Conservation (phyloP, 2,329 filamentous ascomycete species). For the Bipolaris cookei region DNA sequence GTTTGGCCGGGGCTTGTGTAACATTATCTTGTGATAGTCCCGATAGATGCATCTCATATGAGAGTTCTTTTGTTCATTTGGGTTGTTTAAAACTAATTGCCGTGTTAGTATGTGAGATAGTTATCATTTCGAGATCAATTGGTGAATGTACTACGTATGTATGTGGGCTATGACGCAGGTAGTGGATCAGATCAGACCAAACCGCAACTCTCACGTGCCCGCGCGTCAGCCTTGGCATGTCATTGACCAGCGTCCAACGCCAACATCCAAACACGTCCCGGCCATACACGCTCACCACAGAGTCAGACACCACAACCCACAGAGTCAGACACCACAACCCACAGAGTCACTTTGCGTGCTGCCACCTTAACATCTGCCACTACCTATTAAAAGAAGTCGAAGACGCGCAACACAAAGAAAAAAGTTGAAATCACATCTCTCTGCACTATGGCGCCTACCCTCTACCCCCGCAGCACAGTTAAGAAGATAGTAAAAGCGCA, state of each 20-base stretch:
- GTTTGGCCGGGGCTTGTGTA: slow-evolving; percentile 46
- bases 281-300: background rate
- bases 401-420: background rate
- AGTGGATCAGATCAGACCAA: background rate
- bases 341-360: background rate
- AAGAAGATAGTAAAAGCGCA: slow-evolving; percentile 92
- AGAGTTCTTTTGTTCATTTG: slow-evolving; percentile 40
- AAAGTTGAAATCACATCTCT: no score
- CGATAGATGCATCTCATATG: slow-evolving; percentile 49
- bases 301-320: background rate
- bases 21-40: slow-evolving; percentile 52
- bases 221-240: slow-evolving; percentile 11
- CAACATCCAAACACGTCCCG: slow-evolving; percentile 4
- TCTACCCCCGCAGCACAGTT: slow-evolving; percentile 82
- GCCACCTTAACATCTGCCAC: background rate
- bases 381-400: background rate
- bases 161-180: background rate
- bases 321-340: background rate
- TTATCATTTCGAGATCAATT: background rate
- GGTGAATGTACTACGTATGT: no score
- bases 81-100: no score
- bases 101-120: background rate
- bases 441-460: slow-evolving; percentile 63
- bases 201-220: slow-evolving; percentile 10
- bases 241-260: background rate